These are phyloP conservation scores for Calocera cornea DNA, from an alignment of 768 basidiomycete species.

Conservation along the genomic window DNA sequence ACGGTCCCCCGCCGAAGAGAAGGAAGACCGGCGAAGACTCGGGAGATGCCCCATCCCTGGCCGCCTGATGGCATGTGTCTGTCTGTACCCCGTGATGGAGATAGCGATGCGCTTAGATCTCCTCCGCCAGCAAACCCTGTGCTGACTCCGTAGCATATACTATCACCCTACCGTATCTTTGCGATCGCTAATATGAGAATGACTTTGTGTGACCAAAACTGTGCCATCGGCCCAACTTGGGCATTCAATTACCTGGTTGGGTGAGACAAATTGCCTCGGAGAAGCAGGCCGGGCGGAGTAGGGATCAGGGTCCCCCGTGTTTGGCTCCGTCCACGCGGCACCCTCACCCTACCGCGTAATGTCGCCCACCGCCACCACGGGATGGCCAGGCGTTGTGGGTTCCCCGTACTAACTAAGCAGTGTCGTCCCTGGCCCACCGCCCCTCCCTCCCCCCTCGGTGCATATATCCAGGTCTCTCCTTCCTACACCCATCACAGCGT, in stretches of 20 bases:
- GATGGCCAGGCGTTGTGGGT: background rate
- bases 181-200: too few relatives aligned
- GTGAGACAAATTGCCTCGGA: too few relatives aligned
- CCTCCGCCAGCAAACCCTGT: too few relatives aligned
- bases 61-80: background rate
- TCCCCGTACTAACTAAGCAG: too few relatives aligned
- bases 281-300: too few relatives aligned
- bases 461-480: constrained; percentile 1
- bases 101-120: too few relatives aligned
- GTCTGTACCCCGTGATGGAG: too few relatives aligned
- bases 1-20: background rate
- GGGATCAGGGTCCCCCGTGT: background rate
- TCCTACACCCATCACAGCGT: background rate
- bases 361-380: background rate
- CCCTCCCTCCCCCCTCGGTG: background rate
- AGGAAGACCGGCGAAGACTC: background rate
- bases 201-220: too few relatives aligned
- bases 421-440: background rate
- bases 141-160: too few relatives aligned
- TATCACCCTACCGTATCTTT: too few relatives aligned
- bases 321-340: background rate
- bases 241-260: too few relatives aligned
- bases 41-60: background rate
- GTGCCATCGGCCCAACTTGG: too few relatives aligned
- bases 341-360: constrained; percentile 1